Evolutionary conservation across 441 rosid species (phyloP), one percentile per base, ranked within the genome.

Genomic region (Viola pubescens): DNA sequence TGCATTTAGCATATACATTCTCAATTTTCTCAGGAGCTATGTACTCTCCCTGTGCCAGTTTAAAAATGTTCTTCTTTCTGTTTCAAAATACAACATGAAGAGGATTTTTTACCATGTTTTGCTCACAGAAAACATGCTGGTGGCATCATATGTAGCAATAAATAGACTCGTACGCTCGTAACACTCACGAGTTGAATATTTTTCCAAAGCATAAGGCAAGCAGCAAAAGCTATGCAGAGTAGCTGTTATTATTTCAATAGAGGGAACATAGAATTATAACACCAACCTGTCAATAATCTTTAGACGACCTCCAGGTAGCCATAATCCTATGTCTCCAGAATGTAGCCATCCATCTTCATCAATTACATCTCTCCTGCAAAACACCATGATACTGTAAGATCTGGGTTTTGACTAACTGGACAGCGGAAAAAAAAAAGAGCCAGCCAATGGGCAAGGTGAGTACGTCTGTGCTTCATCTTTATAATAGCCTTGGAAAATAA

Each of bases 1-100:
- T 79, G 95, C 98, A 88, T 69, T 91, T 94, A 16, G 95, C 87
- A 70, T 88, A 88, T 34, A 88, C 92, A 75, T 94, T 94, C 87
- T 94, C 98, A 8, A 94, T 85, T 78, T 91, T 94, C 82, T 94
- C 99, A 0, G 99, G 97, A 64, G 99, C 99, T 66, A 94, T 87
- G 73, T 91, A 94, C 80, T 94, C 99, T 58, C 99, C 99, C 26
- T 94, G 99, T 9, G 99, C 95, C 75, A 94, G 70, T 77, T 94
- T 94, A 78, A 94, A 94, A 71, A 94, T 94, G 78, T 94, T 94
- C 85, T 94, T 94, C 84, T 94, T 94, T 82, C 99, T 94, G 78
- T 47, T 64, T 45, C 70, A 72, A 58, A n/a, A 69, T n/a, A 38
- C 51, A 56, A 45, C 42, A 13, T 7, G 7, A 26, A 6, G 6